phyloP scores from a whole-genome alignment of 2,329 filamentous ascomycete genomes.

The Paramyrothecium roridum region DNA sequence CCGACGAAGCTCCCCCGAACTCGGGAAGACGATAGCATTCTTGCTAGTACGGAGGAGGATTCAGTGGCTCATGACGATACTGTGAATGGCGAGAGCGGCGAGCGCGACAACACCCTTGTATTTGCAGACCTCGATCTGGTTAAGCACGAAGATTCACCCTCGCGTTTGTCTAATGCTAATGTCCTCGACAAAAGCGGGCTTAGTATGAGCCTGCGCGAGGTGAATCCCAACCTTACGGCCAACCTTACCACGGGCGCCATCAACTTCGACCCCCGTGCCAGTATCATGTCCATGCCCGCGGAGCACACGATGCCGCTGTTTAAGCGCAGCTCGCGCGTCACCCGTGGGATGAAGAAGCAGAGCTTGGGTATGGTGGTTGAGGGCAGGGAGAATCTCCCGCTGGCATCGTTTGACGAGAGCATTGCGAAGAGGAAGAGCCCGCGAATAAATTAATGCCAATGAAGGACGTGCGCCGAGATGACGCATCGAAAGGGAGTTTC shows the following conservation, averaged over 20 bases:
- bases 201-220: conserved; percentile 49
- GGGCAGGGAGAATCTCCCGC: conserved; percentile 50
- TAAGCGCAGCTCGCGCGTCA: conserved; percentile 40
- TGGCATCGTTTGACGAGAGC: conserved; percentile 41
- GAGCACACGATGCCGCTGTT: conserved; percentile 43
- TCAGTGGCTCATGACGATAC: conserved; percentile 12
- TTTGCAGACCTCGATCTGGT: conserved; percentile 34
- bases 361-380: conserved; percentile 28
- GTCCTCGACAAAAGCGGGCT: conserved; percentile 25
- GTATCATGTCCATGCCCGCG: conserved; percentile 35
- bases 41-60: conserved; percentile 36
- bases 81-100: conserved; percentile 18
- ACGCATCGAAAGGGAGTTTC: conserved; percentile 2
- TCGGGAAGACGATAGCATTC: conserved; percentile 39
- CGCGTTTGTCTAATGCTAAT: conserved; percentile 22
- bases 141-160: conserved; percentile 23
- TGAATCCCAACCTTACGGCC: conserved; percentile 49
- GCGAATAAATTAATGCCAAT: conserved; percentile 33
- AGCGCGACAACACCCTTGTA: conserved; percentile 35
- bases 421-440: conserved; percentile 53
- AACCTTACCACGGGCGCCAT: conserved; percentile 28
- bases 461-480: neutral
- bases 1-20: conserved; percentile 78
- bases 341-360: conserved; percentile 30
- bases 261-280: conserved; percentile 39